Evolutionary conservation across 441 rosid genomes (phyloP).

Genomic region (Lagerstroemia fauriei): DNA sequence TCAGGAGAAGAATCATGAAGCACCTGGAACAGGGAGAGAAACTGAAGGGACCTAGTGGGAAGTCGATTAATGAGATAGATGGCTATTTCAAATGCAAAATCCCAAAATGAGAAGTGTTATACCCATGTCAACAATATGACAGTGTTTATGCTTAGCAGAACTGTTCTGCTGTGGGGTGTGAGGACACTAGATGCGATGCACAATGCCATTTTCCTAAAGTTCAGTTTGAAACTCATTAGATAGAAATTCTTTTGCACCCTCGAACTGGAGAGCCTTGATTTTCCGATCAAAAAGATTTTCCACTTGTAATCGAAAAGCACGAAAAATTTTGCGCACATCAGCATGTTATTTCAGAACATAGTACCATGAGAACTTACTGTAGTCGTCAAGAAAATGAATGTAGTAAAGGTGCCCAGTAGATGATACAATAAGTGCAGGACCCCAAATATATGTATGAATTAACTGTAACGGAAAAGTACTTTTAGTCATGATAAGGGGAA

Average conservation of each 20-base stretch:
- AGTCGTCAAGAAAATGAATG: not conserved
- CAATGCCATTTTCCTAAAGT: not conserved
- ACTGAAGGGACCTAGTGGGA: not conserved
- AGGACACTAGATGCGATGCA: not conserved
- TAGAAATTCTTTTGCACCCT: not conserved
- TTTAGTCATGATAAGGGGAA: not conserved
- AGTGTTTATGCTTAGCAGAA: not conserved
- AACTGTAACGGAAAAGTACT: not conserved
- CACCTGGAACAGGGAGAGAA: not conserved
- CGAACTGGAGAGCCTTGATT: not conserved
- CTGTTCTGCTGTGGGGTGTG: conserved; percentile 1
- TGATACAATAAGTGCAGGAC: not conserved
- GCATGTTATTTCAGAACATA: not conserved
- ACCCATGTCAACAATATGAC: conserved; percentile 2
- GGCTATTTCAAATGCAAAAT: not conserved
- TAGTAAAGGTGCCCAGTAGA: not conserved
- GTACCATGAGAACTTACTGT: not conserved
- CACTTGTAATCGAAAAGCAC: not conserved
- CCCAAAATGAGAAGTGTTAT: not conserved
- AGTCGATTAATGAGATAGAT: not conserved
- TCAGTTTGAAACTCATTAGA: not conserved
- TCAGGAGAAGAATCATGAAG: not conserved
- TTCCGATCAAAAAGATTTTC: not conserved
- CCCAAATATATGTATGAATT: not conserved
- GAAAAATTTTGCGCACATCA: not conserved